Conservation (phyloP, 2,329 filamentous ascomycete genomes). For the Dactylellina haptotyla region DNA sequence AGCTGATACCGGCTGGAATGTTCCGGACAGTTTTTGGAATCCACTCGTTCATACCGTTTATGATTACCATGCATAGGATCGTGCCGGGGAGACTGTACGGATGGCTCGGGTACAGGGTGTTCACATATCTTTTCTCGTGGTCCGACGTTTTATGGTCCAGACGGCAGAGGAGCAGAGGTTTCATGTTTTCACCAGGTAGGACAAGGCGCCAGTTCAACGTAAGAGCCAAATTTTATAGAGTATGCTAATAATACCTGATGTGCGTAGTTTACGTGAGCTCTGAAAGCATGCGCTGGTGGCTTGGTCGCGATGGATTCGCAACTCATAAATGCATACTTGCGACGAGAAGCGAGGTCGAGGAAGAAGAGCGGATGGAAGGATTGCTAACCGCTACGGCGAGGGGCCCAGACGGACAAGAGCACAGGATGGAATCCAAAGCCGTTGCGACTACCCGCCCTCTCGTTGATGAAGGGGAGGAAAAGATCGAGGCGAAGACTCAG, state of each 20-base stretch:
- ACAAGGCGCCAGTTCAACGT: too few species aligned
- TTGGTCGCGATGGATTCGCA: conserved; percentile 85
- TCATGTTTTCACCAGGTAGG: conserved; percentile 79
- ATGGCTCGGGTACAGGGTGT: conserved; percentile 85
- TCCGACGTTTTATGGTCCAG: conserved; percentile 85
- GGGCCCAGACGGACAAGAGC: conserved; percentile 55
- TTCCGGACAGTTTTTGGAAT: conserved; percentile 89
- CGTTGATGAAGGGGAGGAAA: conserved; percentile 54
- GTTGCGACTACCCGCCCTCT: conserved; percentile 38
- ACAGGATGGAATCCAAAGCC: conserved; percentile 35
- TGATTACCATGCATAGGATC: conserved; percentile 82
- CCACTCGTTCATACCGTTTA: conserved; percentile 90
- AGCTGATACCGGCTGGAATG: conserved; percentile 76
- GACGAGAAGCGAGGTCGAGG: conserved; percentile 75
- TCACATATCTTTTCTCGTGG: conserved; percentile 90
- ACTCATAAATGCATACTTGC: conserved; percentile 86
- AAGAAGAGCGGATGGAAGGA: conserved; percentile 66
- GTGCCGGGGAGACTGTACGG: conserved; percentile 77
- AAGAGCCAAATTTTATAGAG: neutral
- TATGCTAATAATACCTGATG: neutral
- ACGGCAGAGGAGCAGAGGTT: conserved; percentile 80
- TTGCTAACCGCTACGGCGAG: conserved; percentile 57
- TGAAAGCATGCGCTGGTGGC: conserved; percentile 95
- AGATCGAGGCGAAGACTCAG: conserved; percentile 33
- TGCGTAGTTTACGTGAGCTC: conserved; percentile 79